These are phyloP conservation scores for Cladosporium velox DNA, from an alignment of 2,329 filamentous ascomycete genomes.

Conservation along the genomic window DNA sequence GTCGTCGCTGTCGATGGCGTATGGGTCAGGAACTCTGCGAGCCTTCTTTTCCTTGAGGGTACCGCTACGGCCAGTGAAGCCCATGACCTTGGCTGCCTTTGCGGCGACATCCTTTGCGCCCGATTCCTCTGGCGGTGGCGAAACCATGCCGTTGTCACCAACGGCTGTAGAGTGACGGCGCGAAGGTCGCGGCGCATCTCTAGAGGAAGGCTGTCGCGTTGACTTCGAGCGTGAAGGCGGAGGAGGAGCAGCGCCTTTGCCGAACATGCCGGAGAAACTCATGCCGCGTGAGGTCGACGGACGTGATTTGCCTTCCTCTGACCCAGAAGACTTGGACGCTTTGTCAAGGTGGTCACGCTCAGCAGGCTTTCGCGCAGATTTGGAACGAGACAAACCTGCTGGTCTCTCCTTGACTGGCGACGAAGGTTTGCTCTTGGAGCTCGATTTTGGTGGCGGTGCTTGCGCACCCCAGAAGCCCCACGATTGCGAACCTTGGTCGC, in stretches of 20 bases:
- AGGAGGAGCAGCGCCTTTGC: constrained; percentile 49
- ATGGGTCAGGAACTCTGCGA: constrained; percentile 57
- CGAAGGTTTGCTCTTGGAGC: constrained; percentile 52
- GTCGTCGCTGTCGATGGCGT: constrained; percentile 62
- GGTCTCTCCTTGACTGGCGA: constrained; percentile 44
- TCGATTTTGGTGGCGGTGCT: constrained; percentile 35
- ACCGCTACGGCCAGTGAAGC: constrained; percentile 45
- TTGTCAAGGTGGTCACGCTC: constrained; percentile 58
- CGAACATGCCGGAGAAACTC: constrained; percentile 63
- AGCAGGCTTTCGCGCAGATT: constrained; percentile 55
- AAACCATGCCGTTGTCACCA: constrained; percentile 67
- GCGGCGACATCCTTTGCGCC: constrained; percentile 54
- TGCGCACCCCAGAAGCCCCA: constrained; percentile 76
- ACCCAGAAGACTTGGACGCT: constrained; percentile 69
- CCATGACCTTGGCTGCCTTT: constrained; percentile 81
- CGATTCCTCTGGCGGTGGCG: constrained; percentile 69
- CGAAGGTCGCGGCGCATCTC: constrained; percentile 52
- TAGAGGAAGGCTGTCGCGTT: constrained; percentile 57
- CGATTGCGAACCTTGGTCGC: constrained; percentile 60
- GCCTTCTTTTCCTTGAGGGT: constrained; percentile 54
- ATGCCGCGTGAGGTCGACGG: constrained; percentile 59
- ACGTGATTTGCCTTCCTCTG: constrained; percentile 64
- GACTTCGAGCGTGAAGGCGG: constrained; percentile 65
- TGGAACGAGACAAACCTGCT: constrained; percentile 54
- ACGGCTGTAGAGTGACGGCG: constrained; percentile 59